A percentile compares a stretch with the other conserved stretches of the same genome.
Evolutionary conservation across 352 stramenopile species (phyloP).

Genomic region (Pythium phragmitis): DNA sequence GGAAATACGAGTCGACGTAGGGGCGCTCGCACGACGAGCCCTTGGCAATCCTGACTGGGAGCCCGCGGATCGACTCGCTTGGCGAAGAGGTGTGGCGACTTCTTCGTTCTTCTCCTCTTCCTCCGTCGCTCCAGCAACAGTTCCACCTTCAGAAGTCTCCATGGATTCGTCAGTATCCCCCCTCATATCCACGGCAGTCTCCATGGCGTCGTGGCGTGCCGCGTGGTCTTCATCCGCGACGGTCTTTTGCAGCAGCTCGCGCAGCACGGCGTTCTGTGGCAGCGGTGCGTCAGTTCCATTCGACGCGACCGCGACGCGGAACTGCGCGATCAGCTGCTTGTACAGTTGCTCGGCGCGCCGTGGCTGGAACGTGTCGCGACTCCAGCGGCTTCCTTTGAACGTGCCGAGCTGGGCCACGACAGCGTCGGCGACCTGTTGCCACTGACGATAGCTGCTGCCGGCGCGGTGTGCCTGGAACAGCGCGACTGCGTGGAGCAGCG

Average conservation of each 20-base stretch:
- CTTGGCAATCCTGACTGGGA: neutral
- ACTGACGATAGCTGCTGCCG: neutral
- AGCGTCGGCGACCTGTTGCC: slow-evolving; percentile 9
- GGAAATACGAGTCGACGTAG: neutral
- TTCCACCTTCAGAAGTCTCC: neutral
- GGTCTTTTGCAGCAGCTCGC: slow-evolving; percentile 1
- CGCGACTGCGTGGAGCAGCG: slow-evolving; percentile 10
- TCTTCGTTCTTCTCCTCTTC: no score
- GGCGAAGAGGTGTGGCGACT: no score
- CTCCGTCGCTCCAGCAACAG: neutral
- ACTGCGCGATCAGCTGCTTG: slow-evolving; percentile 4
- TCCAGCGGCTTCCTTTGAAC: neutral
- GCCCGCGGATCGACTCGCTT: neutral
- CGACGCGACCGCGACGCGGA: neutral
- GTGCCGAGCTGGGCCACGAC: slow-evolving; percentile 2
- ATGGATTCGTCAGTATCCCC: neutral
- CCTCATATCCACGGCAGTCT: neutral
- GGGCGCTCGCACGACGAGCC: neutral
- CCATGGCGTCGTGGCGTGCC: neutral
- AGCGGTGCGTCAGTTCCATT: neutral
- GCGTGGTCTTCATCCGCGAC: neutral
- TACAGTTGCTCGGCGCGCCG: slow-evolving; percentile 8
- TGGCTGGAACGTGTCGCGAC: neutral
- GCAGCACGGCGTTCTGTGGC: neutral
- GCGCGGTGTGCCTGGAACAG: neutral